Conservation (phyloP, 2,329 filamentous ascomycete genomes). For the Teratosphaeria destructans region DNA sequence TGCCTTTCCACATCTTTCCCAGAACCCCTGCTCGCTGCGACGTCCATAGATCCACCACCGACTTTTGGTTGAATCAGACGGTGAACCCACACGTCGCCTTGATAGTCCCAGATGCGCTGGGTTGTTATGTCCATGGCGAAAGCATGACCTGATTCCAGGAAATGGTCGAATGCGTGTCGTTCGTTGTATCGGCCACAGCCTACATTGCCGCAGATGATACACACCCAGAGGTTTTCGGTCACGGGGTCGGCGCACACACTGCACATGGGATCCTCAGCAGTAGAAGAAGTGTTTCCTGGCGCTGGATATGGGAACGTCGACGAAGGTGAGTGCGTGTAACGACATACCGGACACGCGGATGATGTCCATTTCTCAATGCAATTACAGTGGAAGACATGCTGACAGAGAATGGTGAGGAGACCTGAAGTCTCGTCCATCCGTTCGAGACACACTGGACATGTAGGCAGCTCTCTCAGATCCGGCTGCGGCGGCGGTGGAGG, state of each 20-base stretch:
- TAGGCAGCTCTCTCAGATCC: constrained; percentile 80
- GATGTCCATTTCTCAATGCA: constrained; percentile 96
- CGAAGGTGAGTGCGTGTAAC: constrained; percentile 63
- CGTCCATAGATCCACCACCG: constrained; percentile 76
- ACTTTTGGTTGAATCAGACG: constrained; percentile 88
- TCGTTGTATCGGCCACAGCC: constrained; percentile 92
- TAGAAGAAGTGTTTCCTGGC: constrained; percentile 21
- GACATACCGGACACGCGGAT: constrained; percentile 84
- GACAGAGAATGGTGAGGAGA: constrained; percentile 87
- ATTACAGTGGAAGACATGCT: constrained; percentile 94
- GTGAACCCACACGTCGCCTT: constrained; percentile 90
- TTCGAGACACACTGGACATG: constrained; percentile 91
- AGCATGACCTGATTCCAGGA: constrained; percentile 78
- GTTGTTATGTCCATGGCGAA: constrained; percentile 89
- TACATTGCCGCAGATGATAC: constrained; percentile 82
- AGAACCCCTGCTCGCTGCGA: constrained; percentile 47
- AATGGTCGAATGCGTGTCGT: constrained; percentile 87
- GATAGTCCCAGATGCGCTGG: constrained; percentile 97
- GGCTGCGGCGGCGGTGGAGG: constrained; percentile 67
- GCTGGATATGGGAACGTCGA: constrained; percentile 29
- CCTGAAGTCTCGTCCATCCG: constrained; percentile 97
- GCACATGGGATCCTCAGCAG: constrained; percentile 58
- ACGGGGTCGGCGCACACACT: constrained; percentile 58
- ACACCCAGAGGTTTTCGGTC: constrained; percentile 82
- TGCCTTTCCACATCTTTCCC: constrained; percentile 12